A percentile compares a stretch with the other conserved stretches of the same genome.
phyloP scores from a whole-genome alignment of 495 filamentous ascomycete species.

The Trichocladium antarcticum region DNA sequence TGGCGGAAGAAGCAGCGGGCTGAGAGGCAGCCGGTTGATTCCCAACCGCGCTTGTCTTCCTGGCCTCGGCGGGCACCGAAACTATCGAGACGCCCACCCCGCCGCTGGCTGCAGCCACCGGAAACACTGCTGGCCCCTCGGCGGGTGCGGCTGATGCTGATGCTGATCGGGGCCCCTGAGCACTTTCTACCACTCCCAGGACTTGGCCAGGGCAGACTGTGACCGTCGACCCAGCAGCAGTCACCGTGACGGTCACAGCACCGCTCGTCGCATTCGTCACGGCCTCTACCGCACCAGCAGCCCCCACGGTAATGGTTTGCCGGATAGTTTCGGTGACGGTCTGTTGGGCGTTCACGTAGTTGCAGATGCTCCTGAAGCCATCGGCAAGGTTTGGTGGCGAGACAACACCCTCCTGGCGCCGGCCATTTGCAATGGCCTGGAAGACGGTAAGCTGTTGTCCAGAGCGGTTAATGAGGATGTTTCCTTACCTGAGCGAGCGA shows the following conservation, averaged over 20 bases:
- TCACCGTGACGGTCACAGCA: slow-evolving; percentile 24
- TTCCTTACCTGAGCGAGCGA: slow-evolving; percentile 34
- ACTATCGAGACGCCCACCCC: slow-evolving; percentile 24
- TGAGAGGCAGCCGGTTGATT: slow-evolving; percentile 6
- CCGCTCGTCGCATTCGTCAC: slow-evolving; percentile 23
- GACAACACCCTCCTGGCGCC: slow-evolving; percentile 9
- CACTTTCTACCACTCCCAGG: slow-evolving; percentile 4
- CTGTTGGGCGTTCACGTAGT: slow-evolving; percentile 12
- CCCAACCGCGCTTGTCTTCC: slow-evolving; percentile 14
- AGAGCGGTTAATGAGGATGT: not conserved
- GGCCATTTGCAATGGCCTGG: slow-evolving; percentile 29
- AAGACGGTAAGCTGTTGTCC: not conserved
- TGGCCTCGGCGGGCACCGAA: slow-evolving; percentile 14
- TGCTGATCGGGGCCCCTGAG: not conserved
- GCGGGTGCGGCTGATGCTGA: not conserved
- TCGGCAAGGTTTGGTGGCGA: slow-evolving; percentile 3
- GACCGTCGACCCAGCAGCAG: slow-evolving; percentile 31
- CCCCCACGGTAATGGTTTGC: slow-evolving; percentile 26
- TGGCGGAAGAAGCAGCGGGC: not conserved
- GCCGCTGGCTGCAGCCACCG: slow-evolving; percentile 12
- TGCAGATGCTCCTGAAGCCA: slow-evolving; percentile 11
- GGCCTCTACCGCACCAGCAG: slow-evolving; percentile 10
- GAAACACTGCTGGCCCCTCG: not conserved
- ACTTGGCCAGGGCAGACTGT: slow-evolving; percentile 22
- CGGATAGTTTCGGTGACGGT: slow-evolving; percentile 34